These are phyloP conservation scores for Sambucus nigra DNA, from an alignment of 129 eudicot species.

Conservation along the genomic window DNA sequence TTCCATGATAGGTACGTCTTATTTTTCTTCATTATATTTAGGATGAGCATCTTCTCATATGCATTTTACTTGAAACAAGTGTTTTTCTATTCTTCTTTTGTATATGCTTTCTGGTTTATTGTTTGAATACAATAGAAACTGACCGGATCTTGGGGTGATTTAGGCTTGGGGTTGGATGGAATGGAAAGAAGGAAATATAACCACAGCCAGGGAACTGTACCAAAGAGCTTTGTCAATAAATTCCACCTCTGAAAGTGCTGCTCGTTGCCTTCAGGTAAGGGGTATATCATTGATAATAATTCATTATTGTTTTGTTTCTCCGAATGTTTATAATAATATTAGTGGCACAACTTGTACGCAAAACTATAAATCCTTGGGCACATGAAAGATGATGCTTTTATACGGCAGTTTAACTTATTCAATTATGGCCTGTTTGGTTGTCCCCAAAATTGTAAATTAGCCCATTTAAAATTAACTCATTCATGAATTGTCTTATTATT, in stretches of 20 bases:
- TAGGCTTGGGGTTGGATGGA: slow-evolving; percentile 99
- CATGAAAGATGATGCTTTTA: no score
- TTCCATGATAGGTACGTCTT: no score
- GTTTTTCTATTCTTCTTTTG: not conserved
- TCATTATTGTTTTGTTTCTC: not conserved
- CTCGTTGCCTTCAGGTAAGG: slow-evolving; percentile 91
- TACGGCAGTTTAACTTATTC: no score
- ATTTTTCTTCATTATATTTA: no score
- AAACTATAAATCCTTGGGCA: no score
- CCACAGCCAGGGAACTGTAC: slow-evolving; percentile 74
- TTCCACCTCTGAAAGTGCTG: slow-evolving; percentile 76
- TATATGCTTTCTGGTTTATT: no score
- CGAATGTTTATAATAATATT: not conserved
- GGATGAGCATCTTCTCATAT: not conserved
- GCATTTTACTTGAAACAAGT: not conserved
- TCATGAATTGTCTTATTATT: no score
- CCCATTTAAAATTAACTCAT: no score
- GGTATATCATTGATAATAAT: not conserved
- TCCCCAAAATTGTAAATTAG: no score
- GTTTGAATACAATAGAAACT: slow-evolving; percentile 4
- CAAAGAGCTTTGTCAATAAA: slow-evolving; percentile 60
- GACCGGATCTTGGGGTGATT: slow-evolving; percentile 4
- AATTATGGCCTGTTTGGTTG: no score
- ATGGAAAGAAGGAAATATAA: slow-evolving; percentile 92
- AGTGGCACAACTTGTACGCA: not conserved